phyloP scores from a whole-genome alignment of 352 stramenopile genomes.

The Phytophthora podocarpi region DNA sequence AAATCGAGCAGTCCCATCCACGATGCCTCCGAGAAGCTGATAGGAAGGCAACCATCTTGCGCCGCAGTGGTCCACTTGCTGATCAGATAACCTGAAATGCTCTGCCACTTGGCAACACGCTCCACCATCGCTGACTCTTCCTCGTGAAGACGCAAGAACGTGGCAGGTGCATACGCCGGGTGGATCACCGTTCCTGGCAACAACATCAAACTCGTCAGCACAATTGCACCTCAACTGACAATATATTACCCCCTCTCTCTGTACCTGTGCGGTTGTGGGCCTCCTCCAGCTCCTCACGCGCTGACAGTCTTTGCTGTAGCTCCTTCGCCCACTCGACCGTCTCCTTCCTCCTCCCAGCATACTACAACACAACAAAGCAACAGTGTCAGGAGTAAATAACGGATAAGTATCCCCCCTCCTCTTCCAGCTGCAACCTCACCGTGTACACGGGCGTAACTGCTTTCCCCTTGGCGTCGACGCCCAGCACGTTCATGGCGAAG shows the following conservation, averaged over 20 bases:
- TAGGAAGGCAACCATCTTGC: conserved; percentile 54
- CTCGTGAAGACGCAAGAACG: conserved; percentile 85
- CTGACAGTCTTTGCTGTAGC: conserved; percentile 47
- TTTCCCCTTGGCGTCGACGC: conserved; percentile 71
- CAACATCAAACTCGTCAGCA: not conserved
- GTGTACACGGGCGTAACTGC: conserved; percentile 82
- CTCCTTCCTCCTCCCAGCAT: conserved; percentile 55
- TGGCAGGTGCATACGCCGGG: conserved; percentile 88
- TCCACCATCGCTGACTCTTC: conserved; percentile 49
- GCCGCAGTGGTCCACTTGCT: conserved; percentile 78
- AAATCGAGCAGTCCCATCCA: conserved; percentile 96
- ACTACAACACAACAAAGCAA: conserved; percentile 37
- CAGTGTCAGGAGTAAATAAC: conserved; percentile 1
- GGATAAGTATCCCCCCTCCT: no score
- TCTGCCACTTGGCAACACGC: conserved; percentile 87
- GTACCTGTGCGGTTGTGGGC: conserved; percentile 73
- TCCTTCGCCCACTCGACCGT: conserved; percentile 57
- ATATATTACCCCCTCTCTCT: not conserved
- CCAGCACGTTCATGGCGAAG: conserved; percentile 95
- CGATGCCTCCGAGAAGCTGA: conserved; percentile 94
- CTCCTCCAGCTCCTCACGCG: conserved; percentile 51
- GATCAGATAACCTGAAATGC: conserved; percentile 89
- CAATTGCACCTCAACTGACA: not conserved
- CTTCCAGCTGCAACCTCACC: conserved; percentile 30
- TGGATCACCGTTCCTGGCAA: conserved; percentile 76